Evolutionary conservation across 176 grass and related monocot species (phyloP).

Genomic region (Oryza meridionalis): DNA sequence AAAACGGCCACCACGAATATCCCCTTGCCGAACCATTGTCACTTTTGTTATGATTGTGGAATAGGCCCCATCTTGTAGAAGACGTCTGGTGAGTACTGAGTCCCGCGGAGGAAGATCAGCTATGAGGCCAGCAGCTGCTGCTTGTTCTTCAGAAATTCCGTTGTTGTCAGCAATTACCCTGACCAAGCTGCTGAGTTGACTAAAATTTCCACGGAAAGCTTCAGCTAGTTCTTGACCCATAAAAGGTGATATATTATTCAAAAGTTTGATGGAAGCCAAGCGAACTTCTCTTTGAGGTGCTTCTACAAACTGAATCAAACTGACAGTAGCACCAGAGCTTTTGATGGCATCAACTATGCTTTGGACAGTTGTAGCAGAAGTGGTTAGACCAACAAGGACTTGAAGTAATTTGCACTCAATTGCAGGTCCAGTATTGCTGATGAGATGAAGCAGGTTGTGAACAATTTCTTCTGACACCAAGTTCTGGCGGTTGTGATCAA

Average conservation of each 20-base stretch:
- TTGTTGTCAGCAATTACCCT: slow-evolving; percentile 82
- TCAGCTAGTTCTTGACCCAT: slow-evolving; percentile 92
- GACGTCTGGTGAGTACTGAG: slow-evolving; percentile 66
- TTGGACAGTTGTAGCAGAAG: slow-evolving; percentile 66
- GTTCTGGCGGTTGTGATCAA: slow-evolving; percentile 68
- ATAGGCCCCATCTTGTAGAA: slow-evolving; percentile 87
- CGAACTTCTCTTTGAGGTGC: slow-evolving; percentile 94
- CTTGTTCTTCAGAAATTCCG: slow-evolving; percentile 92
- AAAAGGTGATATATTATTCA: slow-evolving; percentile 75
- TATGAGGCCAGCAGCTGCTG: slow-evolving; percentile 80
- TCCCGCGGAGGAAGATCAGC: slow-evolving; percentile 81
- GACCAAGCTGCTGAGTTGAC: slow-evolving; percentile 85
- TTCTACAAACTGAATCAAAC: slow-evolving; percentile 96
- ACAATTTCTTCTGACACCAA: slow-evolving; percentile 95
- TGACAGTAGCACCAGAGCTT: slow-evolving; percentile 92
- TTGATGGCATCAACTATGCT: slow-evolving; percentile 91
- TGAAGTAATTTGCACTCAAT: slow-evolving; percentile 99
- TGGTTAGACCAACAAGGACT: slow-evolving; percentile 89
- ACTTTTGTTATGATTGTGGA: slow-evolving; percentile 70
- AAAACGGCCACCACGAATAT: slow-evolving; percentile 80
- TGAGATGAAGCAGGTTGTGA: slow-evolving; percentile 97
- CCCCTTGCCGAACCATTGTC: slow-evolving; percentile 68
- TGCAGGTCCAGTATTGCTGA: slow-evolving; percentile 97
- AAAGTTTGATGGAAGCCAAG: slow-evolving; percentile 85
- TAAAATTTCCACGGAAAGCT: slow-evolving; percentile 74